These are phyloP conservation scores for Claviceps humidiphila DNA, from an alignment of 2,329 filamentous ascomycete species.

Conservation along the genomic window DNA sequence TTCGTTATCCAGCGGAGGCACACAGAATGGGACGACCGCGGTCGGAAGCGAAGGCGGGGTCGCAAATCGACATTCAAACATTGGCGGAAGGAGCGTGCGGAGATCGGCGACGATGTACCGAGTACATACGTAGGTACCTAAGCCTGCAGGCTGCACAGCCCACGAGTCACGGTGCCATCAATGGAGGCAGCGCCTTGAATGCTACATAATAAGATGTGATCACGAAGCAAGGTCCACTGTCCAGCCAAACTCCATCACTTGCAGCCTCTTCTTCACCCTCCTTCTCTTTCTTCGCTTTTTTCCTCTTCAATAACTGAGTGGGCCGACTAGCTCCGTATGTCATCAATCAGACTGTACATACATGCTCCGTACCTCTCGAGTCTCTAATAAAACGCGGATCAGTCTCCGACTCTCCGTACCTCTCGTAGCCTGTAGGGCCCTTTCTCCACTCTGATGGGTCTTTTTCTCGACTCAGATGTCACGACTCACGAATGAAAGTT, in stretches of 20 bases:
- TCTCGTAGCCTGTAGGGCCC: neutral
- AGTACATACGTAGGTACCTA: neutral
- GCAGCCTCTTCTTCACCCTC: neutral
- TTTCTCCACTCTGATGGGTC: neutral
- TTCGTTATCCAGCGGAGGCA: too few relatives aligned
- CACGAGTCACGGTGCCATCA: too few relatives aligned
- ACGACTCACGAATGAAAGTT: too few relatives aligned
- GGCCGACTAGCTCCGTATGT: neutral
- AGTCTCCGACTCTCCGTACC: too few relatives aligned
- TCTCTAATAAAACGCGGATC: too few relatives aligned
- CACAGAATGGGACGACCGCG: neutral
- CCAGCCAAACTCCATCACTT: too few relatives aligned
- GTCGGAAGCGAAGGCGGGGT: neutral
- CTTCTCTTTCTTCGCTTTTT: neutral
- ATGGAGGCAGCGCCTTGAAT: too few relatives aligned
- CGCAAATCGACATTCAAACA: neutral
- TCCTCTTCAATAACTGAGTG: neutral
- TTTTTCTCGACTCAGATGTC: neutral
- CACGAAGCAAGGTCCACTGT: too few relatives aligned
- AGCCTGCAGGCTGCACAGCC: neutral
- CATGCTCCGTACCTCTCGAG: too few relatives aligned
- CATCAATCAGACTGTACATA: too few relatives aligned
- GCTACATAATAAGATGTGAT: too few relatives aligned
- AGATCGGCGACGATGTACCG: neutral
- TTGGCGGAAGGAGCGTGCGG: neutral